Base-by-base conservation (phyloP, 371 early-diverging fungal genomes). In the Rhizopus delemar region DNA sequence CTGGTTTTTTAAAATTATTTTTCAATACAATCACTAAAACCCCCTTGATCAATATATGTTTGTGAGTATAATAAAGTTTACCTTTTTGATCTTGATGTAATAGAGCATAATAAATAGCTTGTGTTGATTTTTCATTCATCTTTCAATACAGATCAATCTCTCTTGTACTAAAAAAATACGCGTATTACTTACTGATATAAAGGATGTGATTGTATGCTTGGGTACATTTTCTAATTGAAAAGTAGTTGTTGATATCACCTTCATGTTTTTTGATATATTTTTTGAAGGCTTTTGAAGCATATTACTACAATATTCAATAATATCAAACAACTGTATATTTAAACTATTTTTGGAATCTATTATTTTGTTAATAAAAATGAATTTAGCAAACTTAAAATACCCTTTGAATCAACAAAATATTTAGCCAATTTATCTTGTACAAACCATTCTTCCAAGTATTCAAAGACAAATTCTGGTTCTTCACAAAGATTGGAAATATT, bases 211-310 rank as follows among this genome's bases (percentile, higher is more conserved):
- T 9, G 13, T 53, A 4, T 57, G 36, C 35, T 49, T 48, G 5
- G 57, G 61, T 28, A 53, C 61, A 13, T 51, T 13, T 8, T 41
- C 31, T n/a, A 66, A 31, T 46, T 28, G 45, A 16, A 61, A 53
- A 12, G 11, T 16, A 15, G 12, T 35, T 1, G 9, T 46, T 8
- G 56, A 45, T 12, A 28, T 31, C 7, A 66, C 41, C 12, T 29
- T 5, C 9, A 61, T 58, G 29, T 66, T 55, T 34, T 53, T 52
- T 3, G 58, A 61, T 2, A 66, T 35, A 4, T 45, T 50, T 12
- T 57, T 29, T 5, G 60, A 60, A 6, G 68, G 68, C 3, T 57
- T 59, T n/a, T 62, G 15, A 4, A 68, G 16, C 60, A 63, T 59
- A 6, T 52, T n/a, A 15, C 31, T 13, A 38, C 60, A 68, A 13